Percentiles rank a stretch among this genome's conserved stretches.
Evolutionary conservation across 805 yeast species (phyloP).

Genomic region (Cyberlindnera xishuangbannaensis): DNA sequence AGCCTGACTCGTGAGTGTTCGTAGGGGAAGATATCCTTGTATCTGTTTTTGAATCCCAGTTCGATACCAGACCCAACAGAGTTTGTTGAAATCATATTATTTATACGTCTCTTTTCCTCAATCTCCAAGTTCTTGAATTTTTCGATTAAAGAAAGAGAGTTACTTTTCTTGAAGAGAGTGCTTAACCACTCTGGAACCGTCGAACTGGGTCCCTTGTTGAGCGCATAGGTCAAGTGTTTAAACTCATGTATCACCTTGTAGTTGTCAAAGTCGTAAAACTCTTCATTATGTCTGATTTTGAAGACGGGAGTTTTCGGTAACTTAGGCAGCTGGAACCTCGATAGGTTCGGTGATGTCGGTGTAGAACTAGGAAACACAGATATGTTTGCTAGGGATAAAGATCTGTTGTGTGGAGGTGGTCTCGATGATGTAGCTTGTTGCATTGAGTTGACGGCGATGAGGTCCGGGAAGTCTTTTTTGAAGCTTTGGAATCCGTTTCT

Average conservation of each 20-base stretch:
- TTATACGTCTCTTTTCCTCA: constrained; percentile 62
- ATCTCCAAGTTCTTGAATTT: constrained; percentile 64
- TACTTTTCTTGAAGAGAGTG: constrained; percentile 21
- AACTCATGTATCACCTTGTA: constrained; percentile 19
- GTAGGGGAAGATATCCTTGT: constrained; percentile 74
- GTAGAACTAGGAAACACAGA: constrained; percentile 8
- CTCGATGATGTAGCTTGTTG: constrained; percentile 1
- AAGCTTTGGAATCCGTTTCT: constrained; percentile 38
- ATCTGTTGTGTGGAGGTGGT: constrained; percentile 16
- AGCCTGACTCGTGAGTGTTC: constrained; percentile 42
- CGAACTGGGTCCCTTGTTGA: constrained; percentile 6
- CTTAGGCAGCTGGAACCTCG: constrained; percentile 51
- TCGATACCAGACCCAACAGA: constrained; percentile 44
- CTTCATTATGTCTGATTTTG: constrained; percentile 50
- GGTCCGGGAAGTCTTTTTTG: constrained; percentile 22
- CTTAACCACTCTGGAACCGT: constrained; percentile 42
- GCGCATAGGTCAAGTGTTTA: constrained; percentile 9
- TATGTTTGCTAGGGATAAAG: constrained; percentile 17
- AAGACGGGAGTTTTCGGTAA: constrained; percentile 36
- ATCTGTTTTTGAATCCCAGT: constrained; percentile 68
- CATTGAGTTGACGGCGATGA: constrained; percentile 1
- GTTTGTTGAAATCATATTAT: constrained; percentile 28
- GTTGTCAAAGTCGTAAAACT: constrained; percentile 25
- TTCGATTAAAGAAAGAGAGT: constrained; percentile 30
- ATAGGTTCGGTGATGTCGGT: constrained; percentile 24